Base-by-base conservation (phyloP, 805 yeast species). In the Barnettozyma botsteinii region DNA sequence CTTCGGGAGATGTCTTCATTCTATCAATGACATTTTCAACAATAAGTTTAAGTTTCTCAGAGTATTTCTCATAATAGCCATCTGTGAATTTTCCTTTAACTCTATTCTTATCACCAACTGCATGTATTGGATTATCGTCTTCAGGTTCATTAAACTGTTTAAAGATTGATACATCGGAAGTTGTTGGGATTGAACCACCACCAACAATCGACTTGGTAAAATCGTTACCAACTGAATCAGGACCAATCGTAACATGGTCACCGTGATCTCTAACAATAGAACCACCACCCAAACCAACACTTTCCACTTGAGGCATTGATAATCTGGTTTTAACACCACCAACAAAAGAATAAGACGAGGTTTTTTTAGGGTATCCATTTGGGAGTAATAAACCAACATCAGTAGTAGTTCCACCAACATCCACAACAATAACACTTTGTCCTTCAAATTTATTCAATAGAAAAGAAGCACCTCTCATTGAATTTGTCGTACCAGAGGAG, bases 351-450 rank as follows among this genome's bases (percentile, higher is more conserved):
- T 61, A 63, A 2, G 73, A 60, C 0, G 75, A 64, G 2, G 72
- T 59, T 44, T 69, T 72, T 35, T 74, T 52, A 3, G 76, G 77
- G 47, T 68, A 72, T 3, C 76, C 76, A 25, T 64, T 52, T 4
- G 69, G 59, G 7, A 71, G 50, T 12, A 72, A 46, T 31, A 69
- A 46, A 5, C 76, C 76, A 15, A 69, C 72, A 49, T 71, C 76
- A n/a, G 75, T 59, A 5, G 76, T 72, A 5, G 76, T 71, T 5
- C 76, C 77, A 15, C 76, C 77, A 37, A 70, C 67, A 50, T 71
- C 76, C 27, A 66, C 65, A 7, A 72, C 73, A 33, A 69, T 56
- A 13, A 62, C 55, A 35, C 48, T 46, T 31, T 56, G 45, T 6
- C 57, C 61, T 9, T 42, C 47, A 45, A 31, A 53, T 33, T 27